phyloP scores from a whole-genome alignment of 2,329 filamentous ascomycete species.

The Trichoderma sp. region DNA sequence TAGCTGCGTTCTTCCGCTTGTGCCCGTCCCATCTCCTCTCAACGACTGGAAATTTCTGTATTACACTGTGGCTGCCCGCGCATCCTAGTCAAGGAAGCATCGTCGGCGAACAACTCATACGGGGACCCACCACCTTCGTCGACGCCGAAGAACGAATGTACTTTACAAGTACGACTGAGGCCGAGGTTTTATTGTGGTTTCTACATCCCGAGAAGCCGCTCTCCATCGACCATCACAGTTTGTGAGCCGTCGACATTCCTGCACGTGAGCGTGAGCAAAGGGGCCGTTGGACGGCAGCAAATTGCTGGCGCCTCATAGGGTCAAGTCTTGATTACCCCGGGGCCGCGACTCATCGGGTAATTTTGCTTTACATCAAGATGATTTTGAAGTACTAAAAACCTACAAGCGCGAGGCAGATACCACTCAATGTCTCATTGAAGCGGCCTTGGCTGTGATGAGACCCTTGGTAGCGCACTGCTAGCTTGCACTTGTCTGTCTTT shows the following conservation, averaged over 20 bases:
- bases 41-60: neutral
- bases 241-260: neutral
- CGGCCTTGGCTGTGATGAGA: neutral
- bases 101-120: conserved; percentile 7
- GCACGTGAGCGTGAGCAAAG: neutral
- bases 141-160: neutral
- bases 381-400: too few relatives aligned
- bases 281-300: neutral
- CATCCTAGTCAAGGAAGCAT: neutral
- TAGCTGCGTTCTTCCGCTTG: neutral
- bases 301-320: conserved; percentile 2
- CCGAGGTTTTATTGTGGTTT: neutral
- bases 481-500: neutral
- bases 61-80: conserved; percentile 5
- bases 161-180: conserved; percentile 5
- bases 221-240: neutral
- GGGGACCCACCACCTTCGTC: conserved; percentile 1
- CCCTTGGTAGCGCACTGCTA: neutral
- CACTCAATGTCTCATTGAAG: conserved; percentile 3
- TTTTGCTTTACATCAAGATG: neutral
- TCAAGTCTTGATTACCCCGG: neutral
- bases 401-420: neutral
- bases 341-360: neutral
- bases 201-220: neutral
- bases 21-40: neutral